Conservation (phyloP, 164 flowering plant species). For the Buxus sempervirens region DNA sequence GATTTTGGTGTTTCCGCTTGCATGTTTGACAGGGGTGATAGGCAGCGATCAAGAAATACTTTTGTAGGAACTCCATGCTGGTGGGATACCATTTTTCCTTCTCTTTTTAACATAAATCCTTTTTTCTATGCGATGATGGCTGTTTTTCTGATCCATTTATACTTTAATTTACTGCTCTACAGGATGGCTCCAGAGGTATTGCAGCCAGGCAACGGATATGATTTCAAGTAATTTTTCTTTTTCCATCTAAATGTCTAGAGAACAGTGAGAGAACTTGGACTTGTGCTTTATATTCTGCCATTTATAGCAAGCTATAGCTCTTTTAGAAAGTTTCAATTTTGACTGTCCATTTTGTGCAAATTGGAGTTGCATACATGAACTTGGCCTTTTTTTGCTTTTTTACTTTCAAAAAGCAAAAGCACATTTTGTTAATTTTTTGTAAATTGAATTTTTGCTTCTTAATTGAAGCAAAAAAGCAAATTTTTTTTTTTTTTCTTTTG, state of each 20-base stretch:
- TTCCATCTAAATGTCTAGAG: slow-evolving; percentile 1
- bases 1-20: slow-evolving; percentile 99
- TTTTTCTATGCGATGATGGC: not conserved
- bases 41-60: slow-evolving; percentile 91
- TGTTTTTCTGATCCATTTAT: not conserved
- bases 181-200: slow-evolving; percentile 99
- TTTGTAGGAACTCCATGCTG: slow-evolving; percentile 99
- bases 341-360: not conserved
- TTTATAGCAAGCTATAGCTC: not conserved
- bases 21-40: slow-evolving; percentile 93
- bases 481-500: too few relatives aligned
- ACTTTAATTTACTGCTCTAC: slow-evolving; percentile 14
- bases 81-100: slow-evolving; percentile 32
- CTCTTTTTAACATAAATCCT: not conserved
- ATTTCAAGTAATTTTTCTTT: slow-evolving; percentile 73
- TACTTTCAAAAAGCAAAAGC: not conserved
- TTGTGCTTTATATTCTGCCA: not conserved
- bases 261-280: not conserved
- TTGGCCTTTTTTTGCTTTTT: too few relatives aligned
- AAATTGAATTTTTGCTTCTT: too few relatives aligned
- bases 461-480: too few relatives aligned
- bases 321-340: not conserved
- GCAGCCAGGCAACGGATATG: slow-evolving; percentile 96
- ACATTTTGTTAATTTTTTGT: too few relatives aligned
- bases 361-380: not conserved